These are phyloP conservation scores for Penicillium sp. DNA, from an alignment of 2,329 filamentous ascomycete species.

Conservation along the genomic window DNA sequence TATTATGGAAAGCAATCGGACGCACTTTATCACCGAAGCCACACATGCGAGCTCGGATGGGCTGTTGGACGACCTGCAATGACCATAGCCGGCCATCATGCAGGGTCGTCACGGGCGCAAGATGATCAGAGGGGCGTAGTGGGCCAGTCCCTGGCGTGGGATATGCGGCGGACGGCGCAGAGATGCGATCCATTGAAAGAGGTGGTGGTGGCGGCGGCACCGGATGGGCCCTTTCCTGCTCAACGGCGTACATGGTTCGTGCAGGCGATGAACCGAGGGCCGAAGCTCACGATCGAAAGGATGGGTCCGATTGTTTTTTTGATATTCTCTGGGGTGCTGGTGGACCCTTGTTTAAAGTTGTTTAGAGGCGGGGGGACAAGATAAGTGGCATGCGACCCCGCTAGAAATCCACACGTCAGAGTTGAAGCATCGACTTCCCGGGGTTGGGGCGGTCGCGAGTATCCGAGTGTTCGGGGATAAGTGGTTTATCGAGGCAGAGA, in stretches of 20 bases:
- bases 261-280: conserved; percentile 26
- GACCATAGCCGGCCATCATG: conserved; percentile 53
- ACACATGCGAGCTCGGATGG: conserved; percentile 92
- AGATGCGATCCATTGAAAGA: conserved; percentile 44
- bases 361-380: conserved; percentile 7
- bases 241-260: conserved; percentile 40
- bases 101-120: conserved; percentile 42
- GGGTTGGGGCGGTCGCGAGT: conserved; percentile 12
- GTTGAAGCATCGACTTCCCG: conserved; percentile 29
- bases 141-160: conserved; percentile 36
- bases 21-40: conserved; percentile 95
- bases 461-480: background rate
- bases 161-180: conserved; percentile 36
- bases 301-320: conserved; percentile 6
- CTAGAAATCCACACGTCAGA: conserved; percentile 26
- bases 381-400: conserved; percentile 27
- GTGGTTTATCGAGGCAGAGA: background rate
- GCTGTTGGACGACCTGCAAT: conserved; percentile 84
- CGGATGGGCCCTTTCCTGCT: conserved; percentile 38
- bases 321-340: background rate
- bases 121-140: conserved; percentile 33
- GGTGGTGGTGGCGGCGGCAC: conserved; percentile 37
- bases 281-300: conserved; percentile 10
- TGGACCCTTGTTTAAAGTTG: background rate
- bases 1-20: background rate